A percentile compares a stretch with the other conserved stretches of the same genome.
Evolutionary conservation across 148 eudicot species (phyloP).

Genomic region (Bassia scoparia): DNA sequence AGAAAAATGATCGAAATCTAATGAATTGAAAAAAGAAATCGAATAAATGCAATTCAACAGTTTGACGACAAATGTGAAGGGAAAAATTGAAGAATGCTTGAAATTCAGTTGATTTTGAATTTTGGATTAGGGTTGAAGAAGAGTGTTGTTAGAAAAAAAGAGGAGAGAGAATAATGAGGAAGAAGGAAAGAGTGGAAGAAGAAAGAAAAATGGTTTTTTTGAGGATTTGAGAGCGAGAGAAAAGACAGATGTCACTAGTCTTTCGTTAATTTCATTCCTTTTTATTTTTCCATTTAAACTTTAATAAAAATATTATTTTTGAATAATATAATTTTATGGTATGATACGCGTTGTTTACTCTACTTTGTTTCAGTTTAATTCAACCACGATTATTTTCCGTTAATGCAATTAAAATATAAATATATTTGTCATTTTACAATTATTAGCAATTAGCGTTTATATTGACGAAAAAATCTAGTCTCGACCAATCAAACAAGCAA

Average conservation of each 20-base stretch:
- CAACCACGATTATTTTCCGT: no score
- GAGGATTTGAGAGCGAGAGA: neutral
- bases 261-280: neutral
- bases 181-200: slow-evolving; percentile 4
- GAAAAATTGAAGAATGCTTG: neutral
- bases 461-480: no score
- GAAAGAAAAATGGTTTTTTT: slow-evolving; percentile 7
- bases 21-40: neutral
- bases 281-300: neutral
- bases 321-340: no score
- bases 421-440: no score
- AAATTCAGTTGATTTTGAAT: neutral
- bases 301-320: neutral
- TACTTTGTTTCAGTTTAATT: no score
- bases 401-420: no score
- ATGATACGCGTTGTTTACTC: no score
- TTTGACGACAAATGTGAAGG: slow-evolving; percentile 18
- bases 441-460: no score
- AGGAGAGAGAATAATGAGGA: slow-evolving; percentile 24
- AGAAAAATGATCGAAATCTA: slow-evolving; percentile 14
- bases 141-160: neutral
- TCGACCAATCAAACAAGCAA: no score
- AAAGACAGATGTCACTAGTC: neutral
- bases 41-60: neutral
- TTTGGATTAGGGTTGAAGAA: slow-evolving; percentile 16